Conservation (phyloP, 2,329 filamentous ascomycete genomes). For the Onygena corvina region DNA sequence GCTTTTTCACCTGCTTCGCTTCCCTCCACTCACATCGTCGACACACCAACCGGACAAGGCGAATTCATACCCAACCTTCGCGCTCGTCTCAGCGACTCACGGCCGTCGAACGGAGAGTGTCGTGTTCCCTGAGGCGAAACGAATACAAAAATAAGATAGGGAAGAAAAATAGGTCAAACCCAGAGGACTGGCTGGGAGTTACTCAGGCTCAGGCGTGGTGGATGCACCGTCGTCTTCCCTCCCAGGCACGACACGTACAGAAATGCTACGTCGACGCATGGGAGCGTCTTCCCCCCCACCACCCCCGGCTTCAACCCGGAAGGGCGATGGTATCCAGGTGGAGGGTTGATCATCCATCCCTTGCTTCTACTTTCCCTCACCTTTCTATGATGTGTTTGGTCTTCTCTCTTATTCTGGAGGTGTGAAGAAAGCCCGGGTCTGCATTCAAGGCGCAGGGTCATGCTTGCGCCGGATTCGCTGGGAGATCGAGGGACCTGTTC, state of each 20-base stretch:
- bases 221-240: neutral
- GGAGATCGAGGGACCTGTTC: neutral
- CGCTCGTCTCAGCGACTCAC: constrained; percentile 5
- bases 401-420: neutral
- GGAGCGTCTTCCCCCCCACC: no score
- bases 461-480: constrained; percentile 3
- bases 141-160: neutral
- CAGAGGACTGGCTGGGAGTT: neutral
- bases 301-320: neutral
- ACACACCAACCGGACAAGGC: constrained; percentile 1
- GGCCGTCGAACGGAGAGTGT: neutral
- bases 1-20: constrained; percentile 3
- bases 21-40: neutral
- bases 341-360: no score
- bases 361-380: neutral
- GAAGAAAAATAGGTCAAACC: neutral
- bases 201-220: neutral
- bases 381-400: neutral
- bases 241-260: constrained; percentile 9
- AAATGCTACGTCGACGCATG: constrained; percentile 4
- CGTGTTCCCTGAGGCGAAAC: constrained; percentile 5
- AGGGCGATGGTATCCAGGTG: neutral
- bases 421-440: constrained; percentile 7
- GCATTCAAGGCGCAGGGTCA: neutral
- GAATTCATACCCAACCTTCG: constrained; percentile 6